Evolutionary conservation across 371 early-diverging fungal species (phyloP).

Genomic region (Mortierella sp.): DNA sequence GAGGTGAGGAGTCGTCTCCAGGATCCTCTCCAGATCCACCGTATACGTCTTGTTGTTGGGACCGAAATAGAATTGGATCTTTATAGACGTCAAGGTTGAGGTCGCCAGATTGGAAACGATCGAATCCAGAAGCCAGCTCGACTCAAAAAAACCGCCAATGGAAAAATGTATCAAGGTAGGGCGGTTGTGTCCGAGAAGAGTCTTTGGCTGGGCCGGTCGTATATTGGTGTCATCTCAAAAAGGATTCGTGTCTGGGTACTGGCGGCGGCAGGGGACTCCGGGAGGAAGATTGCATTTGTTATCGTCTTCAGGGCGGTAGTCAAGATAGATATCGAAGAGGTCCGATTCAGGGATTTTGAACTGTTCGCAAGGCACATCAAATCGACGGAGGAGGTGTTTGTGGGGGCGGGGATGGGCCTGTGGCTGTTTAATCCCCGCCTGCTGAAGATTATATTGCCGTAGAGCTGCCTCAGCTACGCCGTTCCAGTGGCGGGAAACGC

Average conservation of each 20-base stretch:
- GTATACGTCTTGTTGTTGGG: neutral
- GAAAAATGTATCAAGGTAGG: neutral
- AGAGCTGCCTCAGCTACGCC: neutral
- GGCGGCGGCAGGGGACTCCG: neutral
- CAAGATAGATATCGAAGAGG: constrained; percentile 13
- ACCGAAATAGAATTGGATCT: neutral
- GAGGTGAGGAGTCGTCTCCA: constrained; percentile 10
- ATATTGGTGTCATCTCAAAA: neutral
- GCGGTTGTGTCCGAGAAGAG: neutral
- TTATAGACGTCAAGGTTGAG: constrained; percentile 10
- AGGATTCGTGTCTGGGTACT: too few relatives aligned
- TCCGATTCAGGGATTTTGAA: neutral
- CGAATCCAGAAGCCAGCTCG: neutral
- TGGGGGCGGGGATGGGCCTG: neutral
- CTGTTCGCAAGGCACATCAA: neutral
- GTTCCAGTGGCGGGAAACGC: neutral
- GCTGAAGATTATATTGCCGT: neutral
- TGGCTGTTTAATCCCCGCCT: too few relatives aligned
- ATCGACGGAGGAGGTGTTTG: constrained; percentile 3
- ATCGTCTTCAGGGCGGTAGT: neutral
- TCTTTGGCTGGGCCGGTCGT: neutral
- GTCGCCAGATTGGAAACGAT: constrained; percentile 9
- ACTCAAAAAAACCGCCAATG: neutral
- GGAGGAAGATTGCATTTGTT: neutral
- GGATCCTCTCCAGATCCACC: constrained; percentile 2